Evolutionary conservation across 225 moss, liverwort and hornwort species (phyloP), one percentile per base, ranked within the genome.

Genomic region (Lunularia cruciata): DNA sequence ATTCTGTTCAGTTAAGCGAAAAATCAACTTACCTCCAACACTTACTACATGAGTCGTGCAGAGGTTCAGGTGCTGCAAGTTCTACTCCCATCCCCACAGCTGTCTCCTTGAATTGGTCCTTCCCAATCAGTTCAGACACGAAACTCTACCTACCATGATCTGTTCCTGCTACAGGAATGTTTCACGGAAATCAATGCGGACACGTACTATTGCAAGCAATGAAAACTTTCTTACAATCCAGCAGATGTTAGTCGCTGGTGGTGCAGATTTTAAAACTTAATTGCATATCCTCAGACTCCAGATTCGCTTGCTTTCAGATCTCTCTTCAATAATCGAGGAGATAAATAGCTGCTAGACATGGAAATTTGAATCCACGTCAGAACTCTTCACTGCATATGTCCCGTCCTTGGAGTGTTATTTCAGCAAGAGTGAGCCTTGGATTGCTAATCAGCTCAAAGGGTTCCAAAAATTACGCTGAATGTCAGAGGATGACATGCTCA

Each of bases 401-500:
- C 49, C 51, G 51, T 51, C 51, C 67, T 52, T 67, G 67, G 40
- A 67, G 48, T 67, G 34, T 34, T 67, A 48, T 67, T 52, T 48
- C 48, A 67, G 49, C 67, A 34, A 67, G 63, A 64, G 63, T 64
- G 35, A 32, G 35, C 31, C 33, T 32, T 53, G n/a, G 52, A 28
- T 36, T 8, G 39, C 16, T 26, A 25, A 55, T 57, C 42, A 43
- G 25, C 55, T 38, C 54, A 69, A 56, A 55, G 31, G 38, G 28
- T 55, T 39, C 38, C 69, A 57, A 69, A 55, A 57, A 39, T 39
- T 38, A 69, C 40, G 69, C 69, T 57, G 69, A 55, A 40, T 69
- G 54, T 57, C 57, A 43, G 56, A 48, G 51, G 23, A 67, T 57
- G 56, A 69, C 69, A 69, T 55, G 69, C 26, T 69, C 69, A 55